phyloP scores from a whole-genome alignment of 2,329 filamentous ascomycete species.

The Beauveria australis region DNA sequence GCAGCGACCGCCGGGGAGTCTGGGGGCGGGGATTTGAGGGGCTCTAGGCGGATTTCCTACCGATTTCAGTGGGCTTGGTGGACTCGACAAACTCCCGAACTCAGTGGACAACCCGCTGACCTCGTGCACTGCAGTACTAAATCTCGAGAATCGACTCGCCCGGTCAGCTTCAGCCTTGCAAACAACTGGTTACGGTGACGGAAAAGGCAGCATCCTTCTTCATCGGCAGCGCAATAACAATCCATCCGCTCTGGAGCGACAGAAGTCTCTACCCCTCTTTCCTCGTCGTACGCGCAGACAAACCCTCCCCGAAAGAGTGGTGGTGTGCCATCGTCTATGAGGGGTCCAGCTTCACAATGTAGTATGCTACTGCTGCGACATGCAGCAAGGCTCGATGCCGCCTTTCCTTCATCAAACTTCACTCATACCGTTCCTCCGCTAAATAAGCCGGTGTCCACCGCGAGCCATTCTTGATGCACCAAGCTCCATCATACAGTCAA shows the following conservation, averaged over 20 bases:
- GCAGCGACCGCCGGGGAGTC: background rate
- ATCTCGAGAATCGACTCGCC: background rate
- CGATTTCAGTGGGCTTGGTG: background rate
- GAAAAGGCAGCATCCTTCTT: background rate
- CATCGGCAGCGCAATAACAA: background rate
- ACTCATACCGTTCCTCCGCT: background rate
- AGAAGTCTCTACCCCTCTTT: background rate
- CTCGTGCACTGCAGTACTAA: background rate
- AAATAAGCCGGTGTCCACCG: background rate
- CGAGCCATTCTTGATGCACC: background rate
- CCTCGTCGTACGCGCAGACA: background rate
- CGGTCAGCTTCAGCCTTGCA: conserved; percentile 8
- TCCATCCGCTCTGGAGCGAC: background rate
- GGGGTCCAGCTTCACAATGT: background rate
- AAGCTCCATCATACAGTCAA: background rate
- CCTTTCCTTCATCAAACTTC: background rate
- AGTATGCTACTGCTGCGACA: background rate
- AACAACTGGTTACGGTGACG: background rate
- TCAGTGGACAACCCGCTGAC: background rate
- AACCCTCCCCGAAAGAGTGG: background rate
- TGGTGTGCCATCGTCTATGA: conserved; percentile 2
- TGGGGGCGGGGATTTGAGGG: background rate
- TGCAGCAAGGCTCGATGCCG: background rate
- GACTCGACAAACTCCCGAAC: background rate
- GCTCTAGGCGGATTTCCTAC: background rate